Evolutionary conservation across 1,284 basidiomycete genomes (phyloP).

Genomic region (Macrocybe sp.): DNA sequence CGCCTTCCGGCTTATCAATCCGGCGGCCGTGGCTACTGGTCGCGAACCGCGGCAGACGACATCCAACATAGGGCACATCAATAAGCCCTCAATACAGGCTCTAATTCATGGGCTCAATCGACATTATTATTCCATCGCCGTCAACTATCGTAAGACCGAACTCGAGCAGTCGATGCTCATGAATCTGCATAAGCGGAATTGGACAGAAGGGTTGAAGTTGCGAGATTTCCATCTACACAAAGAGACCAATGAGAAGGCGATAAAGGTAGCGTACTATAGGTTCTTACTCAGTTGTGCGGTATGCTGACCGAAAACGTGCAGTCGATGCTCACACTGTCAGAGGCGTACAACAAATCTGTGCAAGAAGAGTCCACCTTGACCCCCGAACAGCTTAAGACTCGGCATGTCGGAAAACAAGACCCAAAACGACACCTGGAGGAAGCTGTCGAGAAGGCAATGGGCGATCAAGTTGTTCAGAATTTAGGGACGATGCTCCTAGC

Average conservation of each 20-base stretch:
- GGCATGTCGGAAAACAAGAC: slow-evolving; percentile 97
- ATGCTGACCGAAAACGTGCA: slow-evolving; percentile 29
- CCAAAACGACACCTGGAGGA: slow-evolving; percentile 96
- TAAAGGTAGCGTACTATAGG: slow-evolving; percentile 61
- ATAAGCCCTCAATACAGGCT: slow-evolving; percentile 97
- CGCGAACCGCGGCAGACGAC: slow-evolving; percentile 97
- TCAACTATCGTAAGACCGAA: slow-evolving; percentile 96
- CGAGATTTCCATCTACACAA: slow-evolving; percentile 86
- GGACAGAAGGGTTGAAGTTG: slow-evolving; percentile 93
- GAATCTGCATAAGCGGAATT: slow-evolving; percentile 96
- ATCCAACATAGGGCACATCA: slow-evolving; percentile 97
- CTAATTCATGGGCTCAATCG: slow-evolving; percentile 94
- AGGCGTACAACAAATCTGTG: slow-evolving; percentile 93
- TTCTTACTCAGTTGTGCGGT: slow-evolving; percentile 5
- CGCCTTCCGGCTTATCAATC: slow-evolving; percentile 95
- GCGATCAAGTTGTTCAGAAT: slow-evolving; percentile 92
- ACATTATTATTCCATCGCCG: slow-evolving; percentile 95
- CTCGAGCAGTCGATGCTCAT: slow-evolving; percentile 97
- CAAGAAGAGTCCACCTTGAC: slow-evolving; percentile 93
- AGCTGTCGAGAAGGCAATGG: slow-evolving; percentile 95
- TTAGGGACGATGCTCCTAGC: slow-evolving; percentile 89
- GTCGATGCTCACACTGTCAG: slow-evolving; percentile 90
- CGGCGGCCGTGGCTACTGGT: slow-evolving; percentile 81
- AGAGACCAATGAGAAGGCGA: slow-evolving; percentile 82
- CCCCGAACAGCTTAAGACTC: slow-evolving; percentile 87